Base-by-base conservation (phyloP, 805 yeast species). In the Candida ulmi region DNA sequence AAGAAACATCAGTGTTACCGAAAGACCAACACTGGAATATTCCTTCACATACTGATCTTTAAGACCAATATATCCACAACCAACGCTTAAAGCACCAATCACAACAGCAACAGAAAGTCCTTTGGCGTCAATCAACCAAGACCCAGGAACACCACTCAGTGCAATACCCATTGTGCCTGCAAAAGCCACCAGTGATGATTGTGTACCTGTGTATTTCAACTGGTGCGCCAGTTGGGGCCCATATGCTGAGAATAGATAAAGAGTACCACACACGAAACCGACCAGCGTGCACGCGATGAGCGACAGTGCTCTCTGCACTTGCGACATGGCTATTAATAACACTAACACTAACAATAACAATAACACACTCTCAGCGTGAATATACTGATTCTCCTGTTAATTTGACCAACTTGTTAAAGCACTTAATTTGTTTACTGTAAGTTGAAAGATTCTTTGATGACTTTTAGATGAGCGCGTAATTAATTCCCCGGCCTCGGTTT, bases 171-270 rank as follows among this genome's bases (percentile, higher is more conserved):
- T 60, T 26, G 81, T 75, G 2, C 91, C 95, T 8, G 72, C 57
- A 52, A 83, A 71, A 3, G 88, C 90, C 3, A 84, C 70, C 23
- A 69, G 54, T 5, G 88, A 77, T 5, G 84, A 68, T 38, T 80
- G 72, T 0, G 85, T 69, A 3, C 85, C 87, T 1, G 76, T 55
- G 48, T 85, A 76, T 17, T 62, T 61, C 38, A 85, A 68, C 37
- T 68, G 67, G 23, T 58, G 59, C 1, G 88, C 85, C 39, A 83
- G 67, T 55, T 85, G 93, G 0, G 95, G 91, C 29, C 88, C 81
- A 57, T 78, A 85, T 1, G 87, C 85, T 8, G 86, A 78, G 60
- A 79, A 85, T 34, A 84, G 63, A 59, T 85, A 85, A 51, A 83
- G 64, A 2, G 93, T 85, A 1, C 95, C 95, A 49, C 86, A 77